Evolutionary conservation across 495 filamentous ascomycete genomes (phyloP), one percentile per base, ranked within the genome.

Genomic region (Ascodesmis nigricans): DNA sequence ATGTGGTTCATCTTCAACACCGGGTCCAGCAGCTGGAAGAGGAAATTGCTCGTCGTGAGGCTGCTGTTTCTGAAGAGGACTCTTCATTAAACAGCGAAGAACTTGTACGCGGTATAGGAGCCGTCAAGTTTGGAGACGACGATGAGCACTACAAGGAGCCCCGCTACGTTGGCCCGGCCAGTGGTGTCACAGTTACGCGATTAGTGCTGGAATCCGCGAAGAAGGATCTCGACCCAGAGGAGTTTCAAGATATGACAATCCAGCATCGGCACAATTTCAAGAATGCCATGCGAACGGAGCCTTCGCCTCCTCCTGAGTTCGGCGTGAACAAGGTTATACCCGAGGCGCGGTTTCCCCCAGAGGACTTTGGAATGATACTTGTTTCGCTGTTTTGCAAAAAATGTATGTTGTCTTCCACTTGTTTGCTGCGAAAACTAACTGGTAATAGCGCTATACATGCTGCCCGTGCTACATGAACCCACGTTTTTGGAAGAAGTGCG

Each of bases 121-220:
- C 81, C 39, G 79, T 93, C 36, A 71, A 69, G 13, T 69, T 92
- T 30, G 66, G 71, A 36, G 73, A 81, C 40, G 73, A 81, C 40
- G 70, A 72, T 29, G 47, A 50, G 24, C 47, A 50, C 34, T 50
- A 50, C 36, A 77, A 87, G 44, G 67, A 65, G 10, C 62, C 80
- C 7, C 73, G 82, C 38, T 95, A 82, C 46, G 62, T 95, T 8
- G 84, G 84, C 0, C 72, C 84, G 7, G 84, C 80, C 7, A 93
- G 84, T 52, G 84, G 84, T 39, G 84, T 91, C 50, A 79, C 78
- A 41, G 84, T 95, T 57, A 84, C 82, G 11, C 69, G 83, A 21
- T 58, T 93, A 45, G 76, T 95, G 18, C 91, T 95, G 71, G 81
- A 91, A 50, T 69, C 91, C 46, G 83, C 83, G 29, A 95, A 84